phyloP scores from a whole-genome alignment of 495 filamentous ascomycete species.

The Aspergillus funiculosus region DNA sequence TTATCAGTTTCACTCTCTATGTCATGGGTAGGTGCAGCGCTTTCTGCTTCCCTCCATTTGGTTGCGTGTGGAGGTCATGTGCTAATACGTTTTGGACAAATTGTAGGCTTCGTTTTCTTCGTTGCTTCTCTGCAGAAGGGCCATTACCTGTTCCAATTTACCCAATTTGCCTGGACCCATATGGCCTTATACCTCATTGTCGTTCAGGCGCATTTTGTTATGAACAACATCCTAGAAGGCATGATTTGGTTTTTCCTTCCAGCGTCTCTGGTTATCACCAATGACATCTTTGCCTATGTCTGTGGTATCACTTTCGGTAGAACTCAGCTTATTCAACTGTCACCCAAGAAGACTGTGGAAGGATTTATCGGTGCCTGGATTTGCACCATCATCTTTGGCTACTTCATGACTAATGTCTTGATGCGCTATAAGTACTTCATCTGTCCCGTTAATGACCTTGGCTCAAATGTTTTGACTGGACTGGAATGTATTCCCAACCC shows the following conservation, averaged over 20 bases:
- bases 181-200: constrained; percentile 98
- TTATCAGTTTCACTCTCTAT: constrained; percentile 97
- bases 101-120: constrained; percentile 95
- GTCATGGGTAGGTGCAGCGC: constrained; percentile 67
- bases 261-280: constrained; percentile 90
- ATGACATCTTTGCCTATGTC: constrained; percentile 98
- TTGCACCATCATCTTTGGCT: constrained; percentile 82
- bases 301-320: constrained; percentile 95
- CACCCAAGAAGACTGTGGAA: constrained; percentile 99
- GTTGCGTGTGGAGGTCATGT: background rate
- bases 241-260: constrained; percentile 99
- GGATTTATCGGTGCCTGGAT: constrained; percentile 97
- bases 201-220: constrained; percentile 97
- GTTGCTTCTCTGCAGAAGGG: constrained; percentile 92
- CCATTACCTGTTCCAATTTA: constrained; percentile 97
- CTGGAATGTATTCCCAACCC: constrained; percentile 89
- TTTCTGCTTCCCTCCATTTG: background rate
- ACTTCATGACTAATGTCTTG: constrained; percentile 76
- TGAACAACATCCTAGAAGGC: constrained; percentile 99
- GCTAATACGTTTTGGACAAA: constrained; percentile 8
- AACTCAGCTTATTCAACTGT: constrained; percentile 95
- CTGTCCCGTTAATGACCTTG: constrained; percentile 94
- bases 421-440: constrained; percentile 97
- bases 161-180: constrained; percentile 98
- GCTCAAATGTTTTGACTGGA: constrained; percentile 86